Percentiles rank a stretch among this genome's conserved stretches.
Evolutionary conservation across 2,329 filamentous ascomycete species (phyloP).

Genomic region (Neofusicoccum umdonicola): DNA sequence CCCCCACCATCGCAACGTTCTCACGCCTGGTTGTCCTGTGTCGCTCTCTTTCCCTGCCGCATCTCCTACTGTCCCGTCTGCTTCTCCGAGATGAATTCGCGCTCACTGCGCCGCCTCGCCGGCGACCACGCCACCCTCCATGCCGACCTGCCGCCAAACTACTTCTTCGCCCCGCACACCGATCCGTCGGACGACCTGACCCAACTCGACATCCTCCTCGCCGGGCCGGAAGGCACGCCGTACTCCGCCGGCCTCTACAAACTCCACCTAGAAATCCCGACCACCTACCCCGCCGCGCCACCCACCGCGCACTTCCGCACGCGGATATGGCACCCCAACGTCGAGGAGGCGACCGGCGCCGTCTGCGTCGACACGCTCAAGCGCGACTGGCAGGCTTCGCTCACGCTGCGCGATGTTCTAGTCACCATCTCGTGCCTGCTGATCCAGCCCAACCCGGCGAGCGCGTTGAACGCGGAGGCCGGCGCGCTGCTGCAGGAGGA

Average conservation of each 20-base stretch:
- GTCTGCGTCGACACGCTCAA: slow-evolving; percentile 66
- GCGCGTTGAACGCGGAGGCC: slow-evolving; percentile 60
- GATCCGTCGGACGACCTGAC: slow-evolving; percentile 48
- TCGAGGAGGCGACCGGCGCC: slow-evolving; percentile 60
- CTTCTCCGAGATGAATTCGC: slow-evolving; percentile 37
- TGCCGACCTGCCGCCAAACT: slow-evolving; percentile 58
- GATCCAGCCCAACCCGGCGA: slow-evolving; percentile 64
- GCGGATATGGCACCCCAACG: slow-evolving; percentile 63
- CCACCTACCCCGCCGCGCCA: slow-evolving; percentile 52
- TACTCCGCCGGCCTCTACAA: slow-evolving; percentile 60
- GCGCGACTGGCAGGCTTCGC: slow-evolving; percentile 58
- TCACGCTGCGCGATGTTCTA: slow-evolving; percentile 60
- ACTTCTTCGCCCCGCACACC: slow-evolving; percentile 51
- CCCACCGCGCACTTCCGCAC: slow-evolving; percentile 61
- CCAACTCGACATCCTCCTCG: slow-evolving; percentile 56
- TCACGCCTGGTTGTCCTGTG: not conserved
- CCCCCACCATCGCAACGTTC: not conserved
- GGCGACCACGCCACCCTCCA: slow-evolving; percentile 59
- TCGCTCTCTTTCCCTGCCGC: not conserved
- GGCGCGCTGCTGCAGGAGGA: slow-evolving; percentile 59
- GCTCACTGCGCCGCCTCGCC: slow-evolving; percentile 57
- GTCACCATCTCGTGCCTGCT: slow-evolving; percentile 60
- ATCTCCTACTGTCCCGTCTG: not conserved
- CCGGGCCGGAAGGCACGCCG: slow-evolving; percentile 59
- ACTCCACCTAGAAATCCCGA: slow-evolving; percentile 59